Conservation (phyloP, 176 grass and related monocot species). For the Oryza meridionalis region DNA sequence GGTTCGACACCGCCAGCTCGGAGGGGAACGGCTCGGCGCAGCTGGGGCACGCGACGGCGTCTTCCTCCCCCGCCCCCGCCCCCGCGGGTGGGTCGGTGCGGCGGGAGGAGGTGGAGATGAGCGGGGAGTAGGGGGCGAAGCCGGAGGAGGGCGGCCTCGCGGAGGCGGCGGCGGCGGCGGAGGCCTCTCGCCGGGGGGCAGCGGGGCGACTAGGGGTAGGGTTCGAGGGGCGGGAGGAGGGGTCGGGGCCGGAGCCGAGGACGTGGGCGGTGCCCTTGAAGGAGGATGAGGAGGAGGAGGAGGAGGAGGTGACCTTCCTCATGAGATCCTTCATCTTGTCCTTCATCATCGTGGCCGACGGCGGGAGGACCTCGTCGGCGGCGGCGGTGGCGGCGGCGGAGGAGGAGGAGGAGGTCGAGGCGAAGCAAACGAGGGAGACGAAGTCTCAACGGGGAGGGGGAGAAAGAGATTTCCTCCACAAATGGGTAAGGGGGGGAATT, state of each 20-base stretch:
- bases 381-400: neutral
- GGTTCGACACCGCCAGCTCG: conserved; percentile 63
- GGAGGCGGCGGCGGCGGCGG: neutral
- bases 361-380: neutral
- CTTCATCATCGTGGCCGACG: conserved; percentile 57
- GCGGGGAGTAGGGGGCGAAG: conserved; percentile 54
- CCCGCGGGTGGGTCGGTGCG: conserved; percentile 12
- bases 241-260: conserved; percentile 51
- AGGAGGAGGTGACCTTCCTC: conserved; percentile 79
- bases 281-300: conserved; percentile 51
- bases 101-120: conserved; percentile 47
- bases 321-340: conserved; percentile 93
- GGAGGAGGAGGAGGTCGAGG: neutral
- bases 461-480: neutral
- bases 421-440: conserved; percentile 19
- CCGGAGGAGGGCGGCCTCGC: conserved; percentile 22
- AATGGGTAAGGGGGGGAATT: neutral
- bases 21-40: conserved; percentile 60
- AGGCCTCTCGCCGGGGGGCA: conserved; percentile 24
- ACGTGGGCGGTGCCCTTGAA: conserved; percentile 80
- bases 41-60: conserved; percentile 57
- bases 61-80: neutral
- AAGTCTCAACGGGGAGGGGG: neutral
- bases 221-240: conserved; percentile 45
- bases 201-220: conserved; percentile 42